Evolutionary conservation across 1,284 basidiomycete genomes (phyloP).

Genomic region (Heterobasidion irregulare): DNA sequence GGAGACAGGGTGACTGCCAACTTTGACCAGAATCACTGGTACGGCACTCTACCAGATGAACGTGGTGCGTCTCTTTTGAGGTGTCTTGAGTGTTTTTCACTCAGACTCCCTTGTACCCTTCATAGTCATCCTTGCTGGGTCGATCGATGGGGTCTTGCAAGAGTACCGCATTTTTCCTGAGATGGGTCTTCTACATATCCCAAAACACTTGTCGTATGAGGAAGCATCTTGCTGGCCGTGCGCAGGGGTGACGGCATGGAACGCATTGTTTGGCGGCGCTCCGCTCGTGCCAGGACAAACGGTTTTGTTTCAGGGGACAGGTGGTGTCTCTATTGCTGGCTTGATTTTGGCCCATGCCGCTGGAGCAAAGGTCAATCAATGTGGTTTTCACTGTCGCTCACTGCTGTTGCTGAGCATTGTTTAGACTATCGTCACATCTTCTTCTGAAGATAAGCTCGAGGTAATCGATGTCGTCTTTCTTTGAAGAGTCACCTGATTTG

Average conservation of each 20-base stretch:
- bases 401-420: neutral
- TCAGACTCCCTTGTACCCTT: neutral
- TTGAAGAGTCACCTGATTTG: constrained; percentile 43
- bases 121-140: constrained; percentile 3
- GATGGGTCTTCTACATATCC: constrained; percentile 21
- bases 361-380: constrained; percentile 36
- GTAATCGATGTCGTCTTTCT: constrained; percentile 13
- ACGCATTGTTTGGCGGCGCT: constrained; percentile 4
- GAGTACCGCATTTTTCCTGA: constrained; percentile 39
- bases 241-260: constrained; percentile 6
- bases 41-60: neutral
- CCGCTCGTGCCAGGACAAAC: constrained; percentile 6
- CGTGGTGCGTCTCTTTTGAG: neutral
- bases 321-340: constrained; percentile 17
- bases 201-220: constrained; percentile 38
- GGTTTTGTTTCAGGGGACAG: constrained; percentile 5
- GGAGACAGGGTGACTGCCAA: neutral
- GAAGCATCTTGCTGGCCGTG: constrained; percentile 39
- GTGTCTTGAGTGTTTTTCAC: neutral
- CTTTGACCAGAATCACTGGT: neutral
- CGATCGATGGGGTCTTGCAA: constrained; percentile 17
- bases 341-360: constrained; percentile 12
- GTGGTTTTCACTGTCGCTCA: neutral
- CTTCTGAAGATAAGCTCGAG: constrained; percentile 32
- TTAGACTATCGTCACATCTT: constrained; percentile 30